Conservation (phyloP, 768 basidiomycete species). For the Lactarius sanguifluus region DNA sequence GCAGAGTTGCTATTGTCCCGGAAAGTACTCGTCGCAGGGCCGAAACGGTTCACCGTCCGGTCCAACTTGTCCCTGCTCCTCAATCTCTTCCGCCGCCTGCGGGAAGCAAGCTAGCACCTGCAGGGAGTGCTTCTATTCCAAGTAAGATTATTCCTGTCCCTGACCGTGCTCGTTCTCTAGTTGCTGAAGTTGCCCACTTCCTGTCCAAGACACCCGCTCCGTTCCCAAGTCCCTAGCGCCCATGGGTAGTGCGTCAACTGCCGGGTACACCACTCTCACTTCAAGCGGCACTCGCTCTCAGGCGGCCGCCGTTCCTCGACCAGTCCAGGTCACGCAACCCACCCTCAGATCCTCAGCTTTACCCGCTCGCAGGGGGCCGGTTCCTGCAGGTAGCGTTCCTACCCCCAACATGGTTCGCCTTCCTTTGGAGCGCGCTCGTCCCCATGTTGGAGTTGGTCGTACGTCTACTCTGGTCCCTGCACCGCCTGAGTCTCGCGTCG, state of each 20-base stretch:
- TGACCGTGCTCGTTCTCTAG: background rate
- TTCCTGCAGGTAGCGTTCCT: background rate
- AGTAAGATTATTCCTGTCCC: background rate
- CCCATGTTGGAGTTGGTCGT: background rate
- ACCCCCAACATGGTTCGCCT: no score
- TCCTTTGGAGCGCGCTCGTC: background rate
- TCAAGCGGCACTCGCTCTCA: background rate
- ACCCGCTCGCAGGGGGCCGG: background rate
- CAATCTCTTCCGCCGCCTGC: background rate
- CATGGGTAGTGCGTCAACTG: background rate
- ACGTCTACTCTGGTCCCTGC: background rate
- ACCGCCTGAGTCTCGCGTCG: background rate
- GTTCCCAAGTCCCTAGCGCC: background rate
- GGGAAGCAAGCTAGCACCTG: background rate
- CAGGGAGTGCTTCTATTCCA: background rate
- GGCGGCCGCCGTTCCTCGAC: background rate
- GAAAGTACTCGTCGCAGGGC: background rate
- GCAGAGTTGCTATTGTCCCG: background rate
- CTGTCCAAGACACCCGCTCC: background rate
- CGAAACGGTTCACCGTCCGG: background rate
- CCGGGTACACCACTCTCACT: background rate
- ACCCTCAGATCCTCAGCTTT: background rate
- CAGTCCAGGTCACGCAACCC: background rate
- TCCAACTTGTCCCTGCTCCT: background rate
- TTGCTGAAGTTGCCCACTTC: background rate